phyloP scores from a whole-genome alignment of 2,329 filamentous ascomycete species.

The Orbilia javanica region DNA sequence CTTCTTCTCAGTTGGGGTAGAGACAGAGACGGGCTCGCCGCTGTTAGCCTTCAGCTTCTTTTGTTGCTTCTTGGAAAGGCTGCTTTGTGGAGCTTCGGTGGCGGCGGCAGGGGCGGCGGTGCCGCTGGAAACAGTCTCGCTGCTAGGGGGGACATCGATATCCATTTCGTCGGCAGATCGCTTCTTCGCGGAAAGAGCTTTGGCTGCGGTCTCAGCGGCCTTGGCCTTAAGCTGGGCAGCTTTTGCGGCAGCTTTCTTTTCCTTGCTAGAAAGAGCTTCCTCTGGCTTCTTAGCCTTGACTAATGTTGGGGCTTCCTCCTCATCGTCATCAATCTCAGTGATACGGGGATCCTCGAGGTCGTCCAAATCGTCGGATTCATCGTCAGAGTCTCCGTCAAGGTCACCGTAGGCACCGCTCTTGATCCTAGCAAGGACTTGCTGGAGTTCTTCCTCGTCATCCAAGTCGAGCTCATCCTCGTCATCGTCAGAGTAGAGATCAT shows the following conservation, averaged over 20 bases:
- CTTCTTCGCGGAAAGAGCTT: constrained; percentile 76
- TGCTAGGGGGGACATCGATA: constrained; percentile 71
- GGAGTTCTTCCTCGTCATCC: constrained; percentile 66
- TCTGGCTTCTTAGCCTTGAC: constrained; percentile 66
- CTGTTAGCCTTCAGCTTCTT: constrained; percentile 99
- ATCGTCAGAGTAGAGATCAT: constrained; percentile 72
- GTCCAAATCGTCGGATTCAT: constrained; percentile 82
- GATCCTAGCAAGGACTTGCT: constrained; percentile 35
- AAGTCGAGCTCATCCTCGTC: constrained; percentile 63
- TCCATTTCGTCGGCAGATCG: constrained; percentile 78
- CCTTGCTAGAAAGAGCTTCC: constrained; percentile 73
- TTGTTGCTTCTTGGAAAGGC: constrained; percentile 91
- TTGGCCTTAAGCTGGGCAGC: constrained; percentile 69
- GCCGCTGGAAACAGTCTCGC: constrained; percentile 61
- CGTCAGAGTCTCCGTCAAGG: constrained; percentile 68
- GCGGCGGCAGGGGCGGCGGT: constrained; percentile 40
- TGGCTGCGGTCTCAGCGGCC: constrained; percentile 66
- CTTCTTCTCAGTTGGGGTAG: constrained; percentile 78
- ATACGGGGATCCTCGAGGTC: constrained; percentile 82
- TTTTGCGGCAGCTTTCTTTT: constrained; percentile 65
- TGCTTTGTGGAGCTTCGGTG: constrained; percentile 70
- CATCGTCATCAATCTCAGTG: constrained; percentile 74
- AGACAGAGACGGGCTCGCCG: constrained; percentile 80
- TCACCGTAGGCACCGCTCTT: constrained; percentile 42
- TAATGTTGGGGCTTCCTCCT: constrained; percentile 78